Evolutionary conservation across 352 stramenopile genomes (phyloP).

Genomic region (Lagenidium giganteum): DNA sequence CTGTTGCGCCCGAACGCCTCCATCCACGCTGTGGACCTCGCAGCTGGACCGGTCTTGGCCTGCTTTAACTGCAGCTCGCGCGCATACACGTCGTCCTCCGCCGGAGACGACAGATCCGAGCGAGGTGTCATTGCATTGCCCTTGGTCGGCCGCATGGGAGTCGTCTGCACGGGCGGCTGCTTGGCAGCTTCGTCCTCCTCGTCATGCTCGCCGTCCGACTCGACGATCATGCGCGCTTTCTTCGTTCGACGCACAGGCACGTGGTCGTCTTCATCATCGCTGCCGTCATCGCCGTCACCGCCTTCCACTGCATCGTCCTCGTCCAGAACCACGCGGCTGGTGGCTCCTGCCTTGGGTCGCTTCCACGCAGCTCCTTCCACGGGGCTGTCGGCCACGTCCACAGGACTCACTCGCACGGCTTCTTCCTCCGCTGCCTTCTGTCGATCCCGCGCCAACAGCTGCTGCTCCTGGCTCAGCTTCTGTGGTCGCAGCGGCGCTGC

Average conservation of each 20-base stretch:
- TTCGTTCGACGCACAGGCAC: too few relatives aligned
- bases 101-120: constrained; percentile 44
- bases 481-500: constrained; percentile 8
- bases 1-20: constrained; percentile 27
- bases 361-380: neutral
- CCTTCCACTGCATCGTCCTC: too few relatives aligned
- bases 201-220: constrained; percentile 28
- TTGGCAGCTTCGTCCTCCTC: too few relatives aligned
- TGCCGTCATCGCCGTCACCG: constrained; percentile 14
- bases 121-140: too few relatives aligned
- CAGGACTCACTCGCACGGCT: constrained; percentile 16
- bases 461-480: constrained; percentile 14
- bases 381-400: constrained; percentile 24
- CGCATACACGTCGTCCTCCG: constrained; percentile 15
- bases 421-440: constrained; percentile 13
- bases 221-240: too few relatives aligned
- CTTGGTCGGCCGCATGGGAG: too few relatives aligned
- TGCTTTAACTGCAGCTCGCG: constrained; percentile 12
- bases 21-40: constrained; percentile 30
- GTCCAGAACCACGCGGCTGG: too few relatives aligned
- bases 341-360: constrained; percentile 18
- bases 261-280: neutral
- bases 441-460: too few relatives aligned
- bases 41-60: neutral
- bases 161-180: too few relatives aligned